Evolutionary conservation across 2,329 filamentous ascomycete species (phyloP).

Genomic region (Xylaria sp.): DNA sequence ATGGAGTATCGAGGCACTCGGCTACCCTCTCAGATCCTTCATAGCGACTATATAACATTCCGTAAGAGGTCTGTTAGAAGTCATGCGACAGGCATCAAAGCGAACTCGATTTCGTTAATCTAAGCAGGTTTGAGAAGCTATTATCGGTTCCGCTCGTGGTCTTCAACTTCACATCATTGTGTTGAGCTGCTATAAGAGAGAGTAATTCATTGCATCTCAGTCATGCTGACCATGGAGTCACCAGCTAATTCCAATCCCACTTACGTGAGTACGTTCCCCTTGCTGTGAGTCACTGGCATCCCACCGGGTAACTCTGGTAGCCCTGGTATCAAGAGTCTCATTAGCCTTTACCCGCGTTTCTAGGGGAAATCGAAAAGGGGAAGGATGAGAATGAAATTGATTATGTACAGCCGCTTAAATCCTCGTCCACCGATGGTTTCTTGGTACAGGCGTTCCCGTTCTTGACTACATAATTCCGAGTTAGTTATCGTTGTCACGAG

Average conservation of each 20-base stretch:
- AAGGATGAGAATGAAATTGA: not conserved
- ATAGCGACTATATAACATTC: not conserved
- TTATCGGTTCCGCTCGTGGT: not conserved
- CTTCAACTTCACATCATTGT: too few species aligned
- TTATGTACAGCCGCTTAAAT: conserved; percentile 41
- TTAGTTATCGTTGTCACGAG: not conserved
- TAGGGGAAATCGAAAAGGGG: not conserved
- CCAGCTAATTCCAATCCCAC: not conserved
- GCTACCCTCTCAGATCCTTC: not conserved
- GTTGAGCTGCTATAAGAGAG: not conserved
- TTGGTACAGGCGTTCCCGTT: conserved; percentile 4
- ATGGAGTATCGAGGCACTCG: not conserved
- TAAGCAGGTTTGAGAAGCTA: not conserved
- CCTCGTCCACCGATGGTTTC: conserved; percentile 36
- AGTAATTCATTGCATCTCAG: too few species aligned
- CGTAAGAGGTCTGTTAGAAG: not conserved
- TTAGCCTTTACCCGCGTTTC: conserved; percentile 17
- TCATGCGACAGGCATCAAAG: not conserved
- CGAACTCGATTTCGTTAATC: not conserved
- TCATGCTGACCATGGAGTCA: too few species aligned
- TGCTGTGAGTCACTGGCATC: conserved; percentile 40
- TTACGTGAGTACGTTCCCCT: conserved; percentile 12
- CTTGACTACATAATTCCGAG: not conserved
- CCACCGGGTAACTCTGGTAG: conserved; percentile 41
- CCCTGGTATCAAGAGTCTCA: conserved; percentile 28